Evolutionary conservation across 768 basidiomycete genomes (phyloP).

Genomic region (Pisolithus sp.): DNA sequence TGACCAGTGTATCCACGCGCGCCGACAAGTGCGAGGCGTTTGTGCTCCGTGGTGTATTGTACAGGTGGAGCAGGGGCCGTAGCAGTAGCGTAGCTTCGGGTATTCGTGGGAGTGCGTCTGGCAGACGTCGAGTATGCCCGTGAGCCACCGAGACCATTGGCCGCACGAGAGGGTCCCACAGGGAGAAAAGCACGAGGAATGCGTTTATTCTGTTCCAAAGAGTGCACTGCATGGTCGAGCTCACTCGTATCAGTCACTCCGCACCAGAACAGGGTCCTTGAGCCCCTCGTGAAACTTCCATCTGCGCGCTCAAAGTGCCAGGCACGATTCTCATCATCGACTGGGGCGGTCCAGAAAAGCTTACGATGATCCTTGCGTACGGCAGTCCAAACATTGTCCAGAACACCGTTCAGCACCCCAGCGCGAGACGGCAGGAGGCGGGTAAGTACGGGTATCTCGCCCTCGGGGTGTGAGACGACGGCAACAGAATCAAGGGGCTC

Average conservation of each 20-base stretch:
- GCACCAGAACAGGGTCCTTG: constrained; percentile 96
- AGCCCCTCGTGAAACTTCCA: constrained; percentile 93
- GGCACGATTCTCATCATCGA: constrained; percentile 85
- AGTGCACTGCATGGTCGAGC: constrained; percentile 79
- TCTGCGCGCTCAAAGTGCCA: constrained; percentile 99
- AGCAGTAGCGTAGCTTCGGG: constrained; percentile 77
- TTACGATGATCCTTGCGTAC: constrained; percentile 90
- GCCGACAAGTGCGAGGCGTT: constrained; percentile 90
- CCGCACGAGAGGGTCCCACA: constrained; percentile 55
- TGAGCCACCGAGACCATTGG: constrained; percentile 31
- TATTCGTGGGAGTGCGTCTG: constrained; percentile 40
- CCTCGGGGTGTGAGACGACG: constrained; percentile 86
- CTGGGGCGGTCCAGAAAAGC: constrained; percentile 90
- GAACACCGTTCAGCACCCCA: constrained; percentile 88
- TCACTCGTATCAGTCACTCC: constrained; percentile 88
- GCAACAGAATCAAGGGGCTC: constrained; percentile 95
- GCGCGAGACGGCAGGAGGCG: constrained; percentile 85
- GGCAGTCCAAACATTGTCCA: constrained; percentile 97
- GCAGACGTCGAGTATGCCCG: constrained; percentile 57
- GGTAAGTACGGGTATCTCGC: constrained; percentile 84
- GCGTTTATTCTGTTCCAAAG: constrained; percentile 68
- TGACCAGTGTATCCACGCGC: constrained; percentile 96
- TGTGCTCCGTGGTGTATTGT: constrained; percentile 54
- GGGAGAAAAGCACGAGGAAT: constrained; percentile 90
- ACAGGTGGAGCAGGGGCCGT: constrained; percentile 28